Evolutionary conservation across 176 grass and related monocot genomes (phyloP).

Genomic region (Bolboschoenus planiculmis): DNA sequence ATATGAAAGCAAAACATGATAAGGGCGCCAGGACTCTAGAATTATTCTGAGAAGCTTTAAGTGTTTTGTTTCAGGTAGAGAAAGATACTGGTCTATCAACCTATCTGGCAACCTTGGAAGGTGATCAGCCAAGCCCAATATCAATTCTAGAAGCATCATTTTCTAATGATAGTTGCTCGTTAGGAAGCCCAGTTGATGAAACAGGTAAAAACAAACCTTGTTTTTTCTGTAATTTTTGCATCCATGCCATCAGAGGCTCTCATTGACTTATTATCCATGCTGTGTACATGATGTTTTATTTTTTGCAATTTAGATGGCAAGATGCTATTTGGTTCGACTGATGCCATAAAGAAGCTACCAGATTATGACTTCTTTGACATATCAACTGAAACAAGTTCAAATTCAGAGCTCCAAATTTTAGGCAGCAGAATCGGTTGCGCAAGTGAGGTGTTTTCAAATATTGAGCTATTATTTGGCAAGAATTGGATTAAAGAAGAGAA

Average conservation of each 20-base stretch:
- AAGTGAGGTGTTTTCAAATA: conserved; percentile 40
- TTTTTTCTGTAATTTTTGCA: not conserved
- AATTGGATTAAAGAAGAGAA: conserved; percentile 6
- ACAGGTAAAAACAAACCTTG: conserved; percentile 22
- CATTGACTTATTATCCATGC: not conserved
- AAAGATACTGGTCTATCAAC: conserved; percentile 19
- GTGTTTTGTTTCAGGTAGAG: conserved; percentile 36
- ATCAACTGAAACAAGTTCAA: conserved; percentile 4
- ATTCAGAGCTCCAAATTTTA: conserved; percentile 23
- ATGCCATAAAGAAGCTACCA: not conserved
- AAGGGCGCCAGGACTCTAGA: not conserved
- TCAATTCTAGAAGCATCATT: conserved; percentile 59
- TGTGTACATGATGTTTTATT: not conserved
- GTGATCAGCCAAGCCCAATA: conserved; percentile 53
- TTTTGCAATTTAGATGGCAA: not conserved
- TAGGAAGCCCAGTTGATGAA: conserved; percentile 40
- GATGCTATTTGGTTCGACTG: not conserved
- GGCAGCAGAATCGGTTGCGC: conserved; percentile 36
- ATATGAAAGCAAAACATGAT: not conserved
- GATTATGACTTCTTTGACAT: not conserved
- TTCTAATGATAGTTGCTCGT: conserved; percentile 54
- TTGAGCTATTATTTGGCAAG: conserved; percentile 35
- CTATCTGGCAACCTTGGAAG: conserved; percentile 17
- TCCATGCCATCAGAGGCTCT: not conserved
- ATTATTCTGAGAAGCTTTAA: not conserved